Conservation (phyloP, 768 basidiomycete species). For the Calocybe gangraenosa region DNA sequence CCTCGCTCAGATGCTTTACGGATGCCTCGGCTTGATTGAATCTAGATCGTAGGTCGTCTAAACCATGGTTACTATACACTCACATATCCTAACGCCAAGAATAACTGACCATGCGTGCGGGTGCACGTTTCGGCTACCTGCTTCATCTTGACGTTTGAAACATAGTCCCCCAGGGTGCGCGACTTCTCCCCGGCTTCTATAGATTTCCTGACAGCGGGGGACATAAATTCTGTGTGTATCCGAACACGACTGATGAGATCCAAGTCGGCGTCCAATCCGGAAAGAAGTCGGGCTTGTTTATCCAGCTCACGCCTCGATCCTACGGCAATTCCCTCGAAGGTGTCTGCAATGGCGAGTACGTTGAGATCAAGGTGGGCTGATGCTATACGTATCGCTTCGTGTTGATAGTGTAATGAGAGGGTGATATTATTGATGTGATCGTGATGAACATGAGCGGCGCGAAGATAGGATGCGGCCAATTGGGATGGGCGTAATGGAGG, state of each 20-base stretch:
- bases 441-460: slow-evolving; percentile 58
- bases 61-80: background rate
- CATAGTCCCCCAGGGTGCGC: slow-evolving; percentile 76
- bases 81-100: background rate
- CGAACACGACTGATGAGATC: slow-evolving; percentile 62
- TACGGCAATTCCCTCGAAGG: slow-evolving; percentile 57
- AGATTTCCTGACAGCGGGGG: slow-evolving; percentile 57
- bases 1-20: slow-evolving; percentile 50
- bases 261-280: slow-evolving; percentile 65
- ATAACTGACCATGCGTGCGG: slow-evolving; percentile 58
- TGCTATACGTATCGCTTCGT: slow-evolving; percentile 71
- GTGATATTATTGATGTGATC: slow-evolving; percentile 53
- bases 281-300: slow-evolving; percentile 59
- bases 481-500: slow-evolving; percentile 70
- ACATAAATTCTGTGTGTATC: slow-evolving; percentile 76
- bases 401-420: slow-evolving; percentile 57
- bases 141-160: slow-evolving; percentile 73
- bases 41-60: slow-evolving; percentile 56
- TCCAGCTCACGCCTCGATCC: slow-evolving; percentile 63
- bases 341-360: slow-evolving; percentile 65
- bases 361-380: slow-evolving; percentile 67
- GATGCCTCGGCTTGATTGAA: slow-evolving; percentile 52
- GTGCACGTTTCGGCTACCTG: slow-evolving; percentile 72
- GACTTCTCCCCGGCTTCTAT: slow-evolving; percentile 68
- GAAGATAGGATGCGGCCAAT: slow-evolving; percentile 63